Evolutionary conservation across 2,329 filamentous ascomycete genomes (phyloP).

Genomic region (Cladophialophora chaetospira): DNA sequence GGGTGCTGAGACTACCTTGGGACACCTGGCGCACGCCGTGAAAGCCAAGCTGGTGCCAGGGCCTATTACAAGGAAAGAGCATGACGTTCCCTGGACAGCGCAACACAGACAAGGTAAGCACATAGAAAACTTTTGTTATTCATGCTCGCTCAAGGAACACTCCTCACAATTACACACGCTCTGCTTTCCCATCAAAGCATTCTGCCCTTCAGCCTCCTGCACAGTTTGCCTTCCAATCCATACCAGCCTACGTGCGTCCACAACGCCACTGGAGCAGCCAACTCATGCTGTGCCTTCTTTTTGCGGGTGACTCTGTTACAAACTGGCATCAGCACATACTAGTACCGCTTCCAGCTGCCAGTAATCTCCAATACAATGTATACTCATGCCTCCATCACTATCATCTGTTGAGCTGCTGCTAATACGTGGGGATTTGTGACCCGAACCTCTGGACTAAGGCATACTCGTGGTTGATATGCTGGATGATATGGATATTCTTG

Average conservation of each 20-base stretch:
- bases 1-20: no score
- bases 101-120: no score
- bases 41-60: no score
- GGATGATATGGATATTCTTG: background rate
- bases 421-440: background rate
- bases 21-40: no score
- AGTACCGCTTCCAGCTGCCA: constrained; percentile 9
- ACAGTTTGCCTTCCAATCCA: background rate
- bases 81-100: no score
- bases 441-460: background rate
- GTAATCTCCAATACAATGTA: constrained; percentile 17
- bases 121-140: constrained; percentile 5
- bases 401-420: constrained; percentile 7
- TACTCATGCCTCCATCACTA: background rate
- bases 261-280: background rate
- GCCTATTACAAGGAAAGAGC: no score
- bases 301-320: background rate
- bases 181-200: background rate
- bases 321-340: background rate
- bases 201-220: background rate
- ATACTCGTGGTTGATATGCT: background rate
- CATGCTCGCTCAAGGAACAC: constrained; percentile 19
- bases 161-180: constrained; percentile 7
- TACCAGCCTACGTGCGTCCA: background rate
- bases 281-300: background rate